Conservation (phyloP, 805 yeast genomes). For the Teunomyces pallodes region DNA sequence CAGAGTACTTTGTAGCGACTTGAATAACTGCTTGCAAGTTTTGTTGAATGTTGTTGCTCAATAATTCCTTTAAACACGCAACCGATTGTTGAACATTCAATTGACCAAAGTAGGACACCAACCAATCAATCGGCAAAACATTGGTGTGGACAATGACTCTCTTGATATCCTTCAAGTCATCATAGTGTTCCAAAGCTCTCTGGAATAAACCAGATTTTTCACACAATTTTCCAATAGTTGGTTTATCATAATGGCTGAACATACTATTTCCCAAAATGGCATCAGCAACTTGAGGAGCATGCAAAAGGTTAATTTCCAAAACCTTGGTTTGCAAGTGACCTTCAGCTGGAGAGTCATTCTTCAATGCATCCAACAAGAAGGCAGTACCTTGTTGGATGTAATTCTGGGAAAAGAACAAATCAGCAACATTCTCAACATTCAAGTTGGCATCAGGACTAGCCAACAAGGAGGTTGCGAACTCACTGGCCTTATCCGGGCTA, state of each 20-base stretch:
- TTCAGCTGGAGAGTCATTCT: conserved; percentile 89
- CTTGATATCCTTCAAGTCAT: conserved; percentile 91
- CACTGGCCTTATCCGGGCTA: conserved; percentile 97
- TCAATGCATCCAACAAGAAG: conserved; percentile 89
- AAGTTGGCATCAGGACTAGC: conserved; percentile 57
- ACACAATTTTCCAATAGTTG: conserved; percentile 86
- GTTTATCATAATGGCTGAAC: conserved; percentile 93
- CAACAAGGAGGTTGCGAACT: conserved; percentile 86
- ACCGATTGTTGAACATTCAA: conserved; percentile 91
- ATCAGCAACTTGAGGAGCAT: conserved; percentile 99
- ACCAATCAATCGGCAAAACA: conserved; percentile 88
- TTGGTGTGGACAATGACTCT: conserved; percentile 88
- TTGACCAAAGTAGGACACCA: conserved; percentile 88
- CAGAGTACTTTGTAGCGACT: conserved; percentile 95
- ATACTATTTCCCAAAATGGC: conserved; percentile 94
- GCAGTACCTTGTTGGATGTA: conserved; percentile 98
- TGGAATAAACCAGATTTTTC: conserved; percentile 96
- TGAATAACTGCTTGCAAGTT: conserved; percentile 92
- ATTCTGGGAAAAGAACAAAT: conserved; percentile 91
- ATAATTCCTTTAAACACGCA: conserved; percentile 81
- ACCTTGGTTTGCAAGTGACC: conserved; percentile 95
- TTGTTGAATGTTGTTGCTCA: conserved; percentile 72
- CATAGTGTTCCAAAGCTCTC: conserved; percentile 95
- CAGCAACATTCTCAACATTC: conserved; percentile 84
- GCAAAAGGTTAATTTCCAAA: conserved; percentile 85